Conservation (phyloP, 179 eudicot species). For the Beta corolliflora region DNA sequence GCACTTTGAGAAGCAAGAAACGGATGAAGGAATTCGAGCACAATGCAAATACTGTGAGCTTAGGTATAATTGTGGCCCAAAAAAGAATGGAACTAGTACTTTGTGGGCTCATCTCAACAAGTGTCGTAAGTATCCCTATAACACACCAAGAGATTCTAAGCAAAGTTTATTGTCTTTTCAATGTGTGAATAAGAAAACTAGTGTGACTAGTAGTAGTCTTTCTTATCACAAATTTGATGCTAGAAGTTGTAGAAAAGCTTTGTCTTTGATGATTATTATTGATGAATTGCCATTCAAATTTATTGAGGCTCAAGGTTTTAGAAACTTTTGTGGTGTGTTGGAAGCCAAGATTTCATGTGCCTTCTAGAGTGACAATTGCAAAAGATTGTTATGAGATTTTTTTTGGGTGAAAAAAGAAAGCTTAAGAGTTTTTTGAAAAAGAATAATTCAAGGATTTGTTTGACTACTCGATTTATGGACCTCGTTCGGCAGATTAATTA, state of each 20-base stretch:
- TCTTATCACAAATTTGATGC: background rate
- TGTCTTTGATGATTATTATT: background rate
- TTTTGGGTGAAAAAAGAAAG: background rate
- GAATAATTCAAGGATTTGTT: too few relatives aligned
- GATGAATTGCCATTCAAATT: background rate
- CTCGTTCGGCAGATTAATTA: too few relatives aligned
- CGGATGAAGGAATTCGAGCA: background rate
- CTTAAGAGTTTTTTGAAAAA: background rate
- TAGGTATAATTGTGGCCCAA: background rate
- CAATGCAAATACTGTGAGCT: background rate
- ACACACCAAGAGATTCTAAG: background rate
- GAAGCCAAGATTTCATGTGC: slow-evolving; percentile 3
- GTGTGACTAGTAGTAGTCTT: background rate
- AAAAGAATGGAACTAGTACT: background rate
- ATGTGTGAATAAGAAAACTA: background rate
- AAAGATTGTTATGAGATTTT: background rate
- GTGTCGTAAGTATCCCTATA: background rate
- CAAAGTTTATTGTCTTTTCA: background rate
- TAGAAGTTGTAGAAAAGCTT: background rate
- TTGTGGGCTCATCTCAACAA: background rate
- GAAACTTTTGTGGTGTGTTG: background rate
- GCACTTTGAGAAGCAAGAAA: background rate
- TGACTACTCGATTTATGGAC: too few relatives aligned
- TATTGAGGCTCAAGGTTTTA: background rate
- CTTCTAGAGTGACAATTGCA: background rate